Conservation (phyloP, 2,329 filamentous ascomycete species). For the Dactylellina sp. region DNA sequence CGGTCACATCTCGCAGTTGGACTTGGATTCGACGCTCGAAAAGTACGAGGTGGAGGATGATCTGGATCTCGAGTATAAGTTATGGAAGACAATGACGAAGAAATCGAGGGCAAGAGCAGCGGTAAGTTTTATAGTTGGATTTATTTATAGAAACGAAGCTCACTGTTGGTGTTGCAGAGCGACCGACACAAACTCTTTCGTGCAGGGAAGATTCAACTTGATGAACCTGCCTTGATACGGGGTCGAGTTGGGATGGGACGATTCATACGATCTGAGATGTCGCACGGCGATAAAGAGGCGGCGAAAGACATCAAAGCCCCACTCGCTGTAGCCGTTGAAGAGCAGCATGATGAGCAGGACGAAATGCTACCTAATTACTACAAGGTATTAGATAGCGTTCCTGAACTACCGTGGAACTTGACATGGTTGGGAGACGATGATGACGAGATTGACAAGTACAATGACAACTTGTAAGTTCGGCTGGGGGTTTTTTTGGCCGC, state of each 20-base stretch:
- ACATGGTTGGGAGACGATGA: constrained; percentile 91
- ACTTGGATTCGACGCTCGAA: constrained; percentile 76
- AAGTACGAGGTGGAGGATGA: constrained; percentile 83
- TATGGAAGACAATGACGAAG: constrained; percentile 99
- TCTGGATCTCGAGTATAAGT: constrained; percentile 81
- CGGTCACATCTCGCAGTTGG: constrained; percentile 70
- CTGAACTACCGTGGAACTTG: constrained; percentile 81
- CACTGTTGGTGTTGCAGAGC: constrained; percentile 74
- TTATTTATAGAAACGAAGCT: constrained; percentile 28
- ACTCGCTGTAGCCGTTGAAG: constrained; percentile 75
- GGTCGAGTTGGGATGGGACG: constrained; percentile 89
- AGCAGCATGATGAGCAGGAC: constrained; percentile 92
- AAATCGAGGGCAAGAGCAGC: constrained; percentile 78
- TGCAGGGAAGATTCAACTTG: constrained; percentile 82
- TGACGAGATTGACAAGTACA: constrained; percentile 86
- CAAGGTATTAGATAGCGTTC: constrained; percentile 84
- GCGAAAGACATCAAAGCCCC: constrained; percentile 56
- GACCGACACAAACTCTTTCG: constrained; percentile 88
- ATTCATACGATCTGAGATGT: constrained; percentile 72
- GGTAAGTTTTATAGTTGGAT: constrained; percentile 56
- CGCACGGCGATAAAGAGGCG: constrained; percentile 63
- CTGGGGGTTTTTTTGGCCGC: too few species aligned
- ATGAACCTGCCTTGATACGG: constrained; percentile 87
- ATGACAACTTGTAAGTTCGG: constrained; percentile 77
- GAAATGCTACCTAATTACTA: constrained; percentile 91